These are phyloP conservation scores for Tephrocybe rancida DNA, from an alignment of 768 basidiomycete species.

Conservation along the genomic window DNA sequence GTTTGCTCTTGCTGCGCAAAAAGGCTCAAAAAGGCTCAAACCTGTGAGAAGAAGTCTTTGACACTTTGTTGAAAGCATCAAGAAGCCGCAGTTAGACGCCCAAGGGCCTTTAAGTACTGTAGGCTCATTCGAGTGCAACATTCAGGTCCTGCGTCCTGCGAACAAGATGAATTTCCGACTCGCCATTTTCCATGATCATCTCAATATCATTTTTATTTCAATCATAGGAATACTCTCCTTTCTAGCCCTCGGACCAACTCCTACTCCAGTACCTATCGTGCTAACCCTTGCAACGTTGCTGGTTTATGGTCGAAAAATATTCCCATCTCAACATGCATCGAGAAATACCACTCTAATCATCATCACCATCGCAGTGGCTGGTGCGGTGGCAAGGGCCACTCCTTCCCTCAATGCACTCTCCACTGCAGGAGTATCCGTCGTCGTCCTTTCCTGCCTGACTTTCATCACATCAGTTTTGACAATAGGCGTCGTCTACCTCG, in stretches of 20 bases:
- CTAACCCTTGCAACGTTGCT: slow-evolving; percentile 34
- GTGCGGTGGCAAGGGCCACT: slow-evolving; percentile 40
- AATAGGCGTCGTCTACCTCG: slow-evolving; percentile 39
- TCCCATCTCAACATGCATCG: slow-evolving; percentile 24
- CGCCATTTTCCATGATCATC: slow-evolving; percentile 28
- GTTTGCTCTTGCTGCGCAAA: neutral
- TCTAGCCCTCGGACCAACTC: slow-evolving; percentile 24
- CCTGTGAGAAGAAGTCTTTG: neutral
- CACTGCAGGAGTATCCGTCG: slow-evolving; percentile 48
- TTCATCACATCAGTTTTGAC: slow-evolving; percentile 45
- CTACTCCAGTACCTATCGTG: slow-evolving; percentile 24
- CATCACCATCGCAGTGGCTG: slow-evolving; percentile 40
- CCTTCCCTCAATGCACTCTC: slow-evolving; percentile 60
- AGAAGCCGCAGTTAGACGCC: neutral
- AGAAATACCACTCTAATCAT: slow-evolving; percentile 32
- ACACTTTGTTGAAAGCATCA: neutral
- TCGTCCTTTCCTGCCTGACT: slow-evolving; percentile 44
- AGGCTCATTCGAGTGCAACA: neutral
- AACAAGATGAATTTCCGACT: slow-evolving; percentile 27
- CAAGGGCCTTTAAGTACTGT: neutral
- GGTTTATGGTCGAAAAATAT: slow-evolving; percentile 37
- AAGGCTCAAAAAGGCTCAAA: neutral
- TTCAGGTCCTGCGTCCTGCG: slow-evolving; percentile 1
- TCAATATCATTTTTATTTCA: slow-evolving; percentile 27
- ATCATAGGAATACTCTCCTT: slow-evolving; percentile 24